Base-by-base conservation (phyloP, 169 alveolate genomes). In the Plasmodium vivax region DNA sequence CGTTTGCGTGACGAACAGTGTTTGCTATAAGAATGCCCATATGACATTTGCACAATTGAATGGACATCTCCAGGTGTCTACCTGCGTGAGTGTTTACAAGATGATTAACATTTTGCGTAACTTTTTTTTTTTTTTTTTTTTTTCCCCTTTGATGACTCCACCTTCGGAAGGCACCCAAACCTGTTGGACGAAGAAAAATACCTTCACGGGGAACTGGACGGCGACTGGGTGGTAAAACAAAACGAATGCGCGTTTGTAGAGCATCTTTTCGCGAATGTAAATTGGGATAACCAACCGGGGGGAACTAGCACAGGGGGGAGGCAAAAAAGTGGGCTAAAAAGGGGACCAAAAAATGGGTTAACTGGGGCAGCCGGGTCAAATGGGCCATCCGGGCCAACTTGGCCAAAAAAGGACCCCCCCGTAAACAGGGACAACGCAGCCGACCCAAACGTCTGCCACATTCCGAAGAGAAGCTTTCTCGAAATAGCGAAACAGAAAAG, bases 401-500 rank as follows among this genome's bases (percentile, higher is more conserved):
- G 56, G 30, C 8, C 75, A 19, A 19, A 79, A 47, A 41, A 23
- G 2, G 41, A 77, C 3, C 41, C n/a, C 4, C 16, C 30, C 16
- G 47, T 23, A 34, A 19, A 23, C 10, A n/a, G 45, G 19, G 47
- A 83, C 6, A 83, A 68, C 45, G 82, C 27, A 12, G 36, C 62
- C 30, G 58, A 88, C 23, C 30, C 68, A 34, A 36, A 58, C 41
- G 36, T 14, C 75, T n/a, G 12, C 8, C 56, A 38, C 19, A 34
- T 73, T 38, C 88, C 87, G 1, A 88, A 88, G 82, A 77, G 94
- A 14, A 85, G 81, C 34, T 88, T 88, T 80, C 94, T 88, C 34
- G 94, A 88, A 56, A 68, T 88, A 43, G 90, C 90, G n/a, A 88
- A 71, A 88, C 68, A 34, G 51, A 88, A 88, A 41, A 58, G 83